Evolutionary conservation across 2,329 filamentous ascomycete species (phyloP).

Genomic region (Fonsecaea multimorphosa): DNA sequence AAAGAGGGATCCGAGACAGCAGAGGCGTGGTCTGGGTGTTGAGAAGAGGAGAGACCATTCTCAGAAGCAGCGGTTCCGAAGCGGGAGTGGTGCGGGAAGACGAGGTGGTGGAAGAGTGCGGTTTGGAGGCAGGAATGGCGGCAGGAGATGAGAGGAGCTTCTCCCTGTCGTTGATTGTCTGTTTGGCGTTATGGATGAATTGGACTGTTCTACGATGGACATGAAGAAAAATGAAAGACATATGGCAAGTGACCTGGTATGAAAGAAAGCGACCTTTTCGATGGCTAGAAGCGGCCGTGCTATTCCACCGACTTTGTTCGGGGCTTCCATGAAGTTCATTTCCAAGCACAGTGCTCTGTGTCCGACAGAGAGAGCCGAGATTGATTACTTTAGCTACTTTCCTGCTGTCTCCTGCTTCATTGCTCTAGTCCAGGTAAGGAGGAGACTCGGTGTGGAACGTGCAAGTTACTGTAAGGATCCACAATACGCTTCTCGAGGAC

Average conservation of each 20-base stretch:
- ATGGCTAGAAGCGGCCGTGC: too few relatives aligned
- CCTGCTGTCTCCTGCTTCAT: too few relatives aligned
- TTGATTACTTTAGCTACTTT: too few relatives aligned
- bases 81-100: constrained; percentile 32
- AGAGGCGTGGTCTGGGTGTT: constrained; percentile 36
- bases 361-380: too few relatives aligned
- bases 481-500: neutral
- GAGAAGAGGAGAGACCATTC: constrained; percentile 33
- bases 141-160: constrained; percentile 15
- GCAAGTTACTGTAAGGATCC: too few relatives aligned
- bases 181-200: neutral
- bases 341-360: too few relatives aligned
- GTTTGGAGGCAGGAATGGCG: constrained; percentile 21
- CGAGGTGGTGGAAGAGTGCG: constrained; percentile 26
- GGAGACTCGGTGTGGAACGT: too few relatives aligned
- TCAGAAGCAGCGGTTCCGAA: constrained; percentile 29
- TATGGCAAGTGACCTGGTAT: neutral
- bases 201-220: neutral
- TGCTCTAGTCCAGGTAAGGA: too few relatives aligned
- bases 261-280: neutral
- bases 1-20: constrained; percentile 19
- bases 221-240: neutral
- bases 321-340: too few relatives aligned
- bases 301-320: too few relatives aligned
- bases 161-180: neutral